phyloP scores from a whole-genome alignment of 371 early-diverging fungal species.

The Mucor racemosus region DNA sequence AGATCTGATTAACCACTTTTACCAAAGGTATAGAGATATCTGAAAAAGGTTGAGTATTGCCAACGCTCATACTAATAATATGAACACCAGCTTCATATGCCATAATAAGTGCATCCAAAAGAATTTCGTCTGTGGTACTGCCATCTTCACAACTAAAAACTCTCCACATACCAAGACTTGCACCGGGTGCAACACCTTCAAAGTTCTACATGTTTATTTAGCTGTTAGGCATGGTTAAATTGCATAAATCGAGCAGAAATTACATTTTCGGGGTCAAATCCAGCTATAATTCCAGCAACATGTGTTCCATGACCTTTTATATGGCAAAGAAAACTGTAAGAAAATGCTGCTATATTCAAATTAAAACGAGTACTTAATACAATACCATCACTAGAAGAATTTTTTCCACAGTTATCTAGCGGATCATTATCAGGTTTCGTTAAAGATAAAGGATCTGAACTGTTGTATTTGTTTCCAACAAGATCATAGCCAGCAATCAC shows the following conservation, averaged over 20 bases:
- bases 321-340: too few relatives aligned
- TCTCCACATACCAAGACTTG: slow-evolving; percentile 60
- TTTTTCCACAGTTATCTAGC: slow-evolving; percentile 18
- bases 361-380: background rate
- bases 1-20: slow-evolving; percentile 6
- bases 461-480: slow-evolving; percentile 51
- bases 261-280: slow-evolving; percentile 44
- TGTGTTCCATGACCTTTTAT: slow-evolving; percentile 39
- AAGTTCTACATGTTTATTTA: slow-evolving; percentile 32
- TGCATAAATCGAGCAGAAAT: slow-evolving; percentile 1
- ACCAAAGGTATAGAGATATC: slow-evolving; percentile 28
- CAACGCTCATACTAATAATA: slow-evolving; percentile 69
- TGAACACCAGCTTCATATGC: slow-evolving; percentile 63
- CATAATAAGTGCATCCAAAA: slow-evolving; percentile 60
- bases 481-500: slow-evolving; percentile 68
- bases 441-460: slow-evolving; percentile 16
- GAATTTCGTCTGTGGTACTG: slow-evolving; percentile 47
- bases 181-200: slow-evolving; percentile 70
- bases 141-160: slow-evolving; percentile 67
- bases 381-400: slow-evolving; percentile 5
- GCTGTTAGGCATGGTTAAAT: background rate
- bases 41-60: slow-evolving; percentile 48
- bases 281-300: slow-evolving; percentile 59
- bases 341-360: too few relatives aligned
- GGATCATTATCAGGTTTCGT: slow-evolving; percentile 26